These are phyloP conservation scores for Komagataea norvegica DNA, from an alignment of 1,139 yeast species.

Conservation along the genomic window DNA sequence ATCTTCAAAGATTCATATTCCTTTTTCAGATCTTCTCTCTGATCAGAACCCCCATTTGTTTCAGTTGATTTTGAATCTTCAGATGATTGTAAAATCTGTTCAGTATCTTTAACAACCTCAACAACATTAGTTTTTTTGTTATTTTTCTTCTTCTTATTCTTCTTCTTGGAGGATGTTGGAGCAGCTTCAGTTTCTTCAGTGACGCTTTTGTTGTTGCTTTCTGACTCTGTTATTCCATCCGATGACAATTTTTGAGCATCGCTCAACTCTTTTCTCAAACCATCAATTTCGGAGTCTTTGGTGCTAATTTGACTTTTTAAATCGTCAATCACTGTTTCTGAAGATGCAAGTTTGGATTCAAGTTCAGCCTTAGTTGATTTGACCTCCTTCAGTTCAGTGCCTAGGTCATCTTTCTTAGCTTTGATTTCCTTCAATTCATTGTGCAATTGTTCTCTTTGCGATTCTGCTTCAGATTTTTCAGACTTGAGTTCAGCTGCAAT, in stretches of 20 bases:
- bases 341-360: too few species aligned
- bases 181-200: constrained; percentile 4
- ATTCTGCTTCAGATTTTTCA: too few species aligned
- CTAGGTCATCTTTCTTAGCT: too few species aligned
- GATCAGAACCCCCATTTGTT: too few species aligned
- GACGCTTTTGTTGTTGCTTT: background rate
- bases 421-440: too few species aligned
- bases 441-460: too few species aligned
- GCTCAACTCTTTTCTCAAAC: background rate
- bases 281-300: constrained; percentile 1
- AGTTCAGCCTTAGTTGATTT: constrained; percentile 2
- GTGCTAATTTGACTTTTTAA: background rate
- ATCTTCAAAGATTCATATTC: constrained; percentile 2
- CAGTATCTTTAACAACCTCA: constrained; percentile 12
- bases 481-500: too few species aligned
- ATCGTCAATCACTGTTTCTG: background rate
- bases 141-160: constrained; percentile 22
- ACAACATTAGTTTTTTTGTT: constrained; percentile 8
- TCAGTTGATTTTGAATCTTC: too few species aligned
- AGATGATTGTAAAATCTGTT: constrained; percentile 7
- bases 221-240: background rate
- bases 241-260: background rate
- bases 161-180: constrained; percentile 8
- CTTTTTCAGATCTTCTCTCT: background rate
- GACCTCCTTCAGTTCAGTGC: background rate